Percentiles rank a stretch among this genome's conserved stretches.
These are phyloP conservation scores for Magnusiomyces clavatus DNA, from an alignment of 1,139 yeast species.

Conservation along the genomic window DNA sequence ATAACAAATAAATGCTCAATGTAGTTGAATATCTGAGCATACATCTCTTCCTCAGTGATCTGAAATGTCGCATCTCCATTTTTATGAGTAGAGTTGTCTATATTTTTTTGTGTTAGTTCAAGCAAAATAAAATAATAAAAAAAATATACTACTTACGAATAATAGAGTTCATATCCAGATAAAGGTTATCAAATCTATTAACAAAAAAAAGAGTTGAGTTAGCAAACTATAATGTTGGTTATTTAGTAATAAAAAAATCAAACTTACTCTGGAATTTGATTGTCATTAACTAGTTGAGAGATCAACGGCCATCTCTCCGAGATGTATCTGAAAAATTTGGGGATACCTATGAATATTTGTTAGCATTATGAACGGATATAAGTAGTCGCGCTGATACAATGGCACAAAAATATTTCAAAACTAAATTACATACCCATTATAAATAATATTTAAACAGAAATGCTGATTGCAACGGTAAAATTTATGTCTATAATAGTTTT, in stretches of 20 bases:
- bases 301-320: slow-evolving; percentile 99
- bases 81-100: slow-evolving; percentile 58
- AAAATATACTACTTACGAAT: slow-evolving; percentile 37
- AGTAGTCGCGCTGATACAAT: background rate
- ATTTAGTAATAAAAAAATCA: background rate
- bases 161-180: slow-evolving; percentile 96
- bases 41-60: slow-evolving; percentile 85
- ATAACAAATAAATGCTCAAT: slow-evolving; percentile 88
- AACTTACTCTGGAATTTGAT: slow-evolving; percentile 70
- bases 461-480: too few relatives aligned
- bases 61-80: slow-evolving; percentile 38
- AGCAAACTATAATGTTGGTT: background rate
- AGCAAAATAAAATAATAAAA: background rate
- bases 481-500: too few relatives aligned
- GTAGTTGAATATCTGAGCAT: slow-evolving; percentile 84
- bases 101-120: background rate
- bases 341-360: slow-evolving; percentile 54
- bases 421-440: background rate
- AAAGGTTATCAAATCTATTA: slow-evolving; percentile 69
- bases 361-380: background rate
- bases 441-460: background rate
- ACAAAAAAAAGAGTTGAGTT: background rate
- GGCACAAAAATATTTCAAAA: background rate
- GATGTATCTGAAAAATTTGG: slow-evolving; percentile 91
- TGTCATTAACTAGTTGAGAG: slow-evolving; percentile 77